Evolutionary conservation across 768 basidiomycete species (phyloP).

Genomic region (Tulasnella sp.): DNA sequence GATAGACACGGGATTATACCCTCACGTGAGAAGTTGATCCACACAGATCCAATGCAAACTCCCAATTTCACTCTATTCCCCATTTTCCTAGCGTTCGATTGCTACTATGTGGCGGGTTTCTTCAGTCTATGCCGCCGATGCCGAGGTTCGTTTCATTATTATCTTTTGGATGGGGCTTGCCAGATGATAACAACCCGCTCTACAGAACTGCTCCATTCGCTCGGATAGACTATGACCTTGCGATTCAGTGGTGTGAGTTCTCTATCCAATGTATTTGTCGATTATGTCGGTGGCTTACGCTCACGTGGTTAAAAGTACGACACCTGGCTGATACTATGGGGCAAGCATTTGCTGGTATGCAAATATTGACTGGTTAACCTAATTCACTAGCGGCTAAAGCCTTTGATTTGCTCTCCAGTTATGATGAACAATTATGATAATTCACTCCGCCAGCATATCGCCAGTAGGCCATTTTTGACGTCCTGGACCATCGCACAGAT

Average conservation of each 20-base stretch:
- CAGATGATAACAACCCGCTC: not conserved
- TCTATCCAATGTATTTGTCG: not conserved
- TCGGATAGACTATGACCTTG: not conserved
- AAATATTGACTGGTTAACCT: no score
- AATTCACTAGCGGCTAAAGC: no score
- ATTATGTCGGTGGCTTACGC: not conserved
- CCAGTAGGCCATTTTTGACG: conserved; percentile 6
- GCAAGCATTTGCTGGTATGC: not conserved
- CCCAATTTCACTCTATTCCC: no score
- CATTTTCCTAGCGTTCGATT: not conserved
- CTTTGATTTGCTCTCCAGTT: no score
- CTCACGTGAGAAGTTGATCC: not conserved
- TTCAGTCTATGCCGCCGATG: not conserved
- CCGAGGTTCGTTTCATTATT: not conserved
- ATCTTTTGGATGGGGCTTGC: not conserved
- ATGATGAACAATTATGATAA: not conserved
- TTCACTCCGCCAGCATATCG: not conserved
- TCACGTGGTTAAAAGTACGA: not conserved
- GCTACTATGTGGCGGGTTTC: not conserved
- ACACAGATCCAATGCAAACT: no score
- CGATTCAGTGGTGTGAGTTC: conserved; percentile 11
- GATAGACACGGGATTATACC: conserved; percentile 4
- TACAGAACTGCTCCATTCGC: conserved; percentile 1
- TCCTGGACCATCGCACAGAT: conserved; percentile 9
- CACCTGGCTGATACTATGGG: not conserved